Evolutionary conservation across 2,329 filamentous ascomycete species (phyloP).

Genomic region (Sphaerulina musiva): DNA sequence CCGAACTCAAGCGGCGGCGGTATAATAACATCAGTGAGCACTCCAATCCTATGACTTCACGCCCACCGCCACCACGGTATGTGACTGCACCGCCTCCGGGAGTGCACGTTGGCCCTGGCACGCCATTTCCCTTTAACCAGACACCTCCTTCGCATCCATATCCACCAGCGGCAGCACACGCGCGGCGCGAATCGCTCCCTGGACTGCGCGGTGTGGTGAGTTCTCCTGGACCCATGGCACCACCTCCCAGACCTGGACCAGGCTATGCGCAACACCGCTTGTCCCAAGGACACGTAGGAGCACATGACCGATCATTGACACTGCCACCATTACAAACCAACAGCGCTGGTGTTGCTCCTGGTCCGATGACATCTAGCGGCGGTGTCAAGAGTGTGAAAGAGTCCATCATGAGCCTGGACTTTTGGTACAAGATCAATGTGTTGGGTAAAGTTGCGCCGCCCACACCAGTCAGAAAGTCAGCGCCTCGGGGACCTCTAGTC

Average conservation of each 20-base stretch:
- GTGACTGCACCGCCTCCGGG: slow-evolving; percentile 17
- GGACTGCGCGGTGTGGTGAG: slow-evolving; percentile 28
- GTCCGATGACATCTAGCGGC: slow-evolving; percentile 15
- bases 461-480: slow-evolving; percentile 39
- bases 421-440: slow-evolving; percentile 68
- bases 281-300: slow-evolving; percentile 26
- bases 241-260: slow-evolving; percentile 47
- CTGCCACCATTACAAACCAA: slow-evolving; percentile 49
- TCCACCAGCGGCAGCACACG: slow-evolving; percentile 32
- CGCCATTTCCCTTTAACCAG: slow-evolving; percentile 36
- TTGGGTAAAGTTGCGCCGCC: slow-evolving; percentile 70
- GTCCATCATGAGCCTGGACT: slow-evolving; percentile 69
- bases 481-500: slow-evolving; percentile 66
- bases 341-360: slow-evolving; percentile 17
- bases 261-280: slow-evolving; percentile 33
- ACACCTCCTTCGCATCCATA: slow-evolving; percentile 38
- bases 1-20: slow-evolving; percentile 58
- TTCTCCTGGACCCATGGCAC: slow-evolving; percentile 44
- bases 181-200: slow-evolving; percentile 40
- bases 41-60: slow-evolving; percentile 37
- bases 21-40: slow-evolving; percentile 41
- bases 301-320: slow-evolving; percentile 45
- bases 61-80: slow-evolving; percentile 30
- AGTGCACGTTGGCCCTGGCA: slow-evolving; percentile 30
- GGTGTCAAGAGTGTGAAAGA: slow-evolving; percentile 36